Percentiles rank a stretch among this genome's conserved stretches.
phyloP scores from a whole-genome alignment of 2,329 filamentous ascomycete species.

The Ophiostoma pallidulum region DNA sequence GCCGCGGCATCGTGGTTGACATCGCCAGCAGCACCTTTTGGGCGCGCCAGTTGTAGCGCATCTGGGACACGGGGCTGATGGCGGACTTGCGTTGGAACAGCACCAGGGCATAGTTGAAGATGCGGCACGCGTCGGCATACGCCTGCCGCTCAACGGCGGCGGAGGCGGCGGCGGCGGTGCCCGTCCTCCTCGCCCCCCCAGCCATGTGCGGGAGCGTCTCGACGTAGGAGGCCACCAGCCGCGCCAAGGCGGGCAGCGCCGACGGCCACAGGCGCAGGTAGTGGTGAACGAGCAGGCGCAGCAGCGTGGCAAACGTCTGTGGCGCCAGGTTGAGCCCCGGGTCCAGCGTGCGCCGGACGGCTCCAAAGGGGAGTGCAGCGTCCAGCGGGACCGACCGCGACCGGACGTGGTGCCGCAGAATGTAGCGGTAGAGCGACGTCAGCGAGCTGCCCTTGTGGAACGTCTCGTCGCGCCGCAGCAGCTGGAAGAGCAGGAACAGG shows the following conservation, averaged over 20 bases:
- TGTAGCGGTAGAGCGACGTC: slow-evolving; percentile 25
- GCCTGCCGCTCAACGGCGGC: slow-evolving; percentile 9
- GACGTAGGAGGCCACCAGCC: slow-evolving; percentile 22
- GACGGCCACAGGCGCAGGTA: slow-evolving; percentile 24
- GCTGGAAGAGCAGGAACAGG: slow-evolving; percentile 29
- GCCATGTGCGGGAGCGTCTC: slow-evolving; percentile 13
- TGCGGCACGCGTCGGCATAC: slow-evolving; percentile 23
- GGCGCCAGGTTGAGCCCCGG: slow-evolving; percentile 19
- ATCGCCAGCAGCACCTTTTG: slow-evolving; percentile 44
- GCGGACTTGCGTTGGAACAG: slow-evolving; percentile 28
- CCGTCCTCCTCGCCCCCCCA: slow-evolving; percentile 8
- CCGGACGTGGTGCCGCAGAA: slow-evolving; percentile 16
- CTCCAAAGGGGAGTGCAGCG: slow-evolving; percentile 10
- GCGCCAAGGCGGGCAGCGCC: slow-evolving; percentile 22
- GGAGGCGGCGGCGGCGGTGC: too few species aligned
- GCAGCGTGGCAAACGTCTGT: slow-evolving; percentile 17
- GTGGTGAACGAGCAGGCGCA: slow-evolving; percentile 22
- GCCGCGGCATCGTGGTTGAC: slow-evolving; percentile 38
- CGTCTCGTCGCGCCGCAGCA: slow-evolving; percentile 27
- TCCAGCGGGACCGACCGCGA: background rate
- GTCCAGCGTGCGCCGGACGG: slow-evolving; percentile 16
- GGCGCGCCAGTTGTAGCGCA: slow-evolving; percentile 46
- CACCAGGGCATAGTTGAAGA: slow-evolving; percentile 34
- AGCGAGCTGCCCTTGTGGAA: slow-evolving; percentile 25
- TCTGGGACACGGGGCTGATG: slow-evolving; percentile 25